Evolutionary conservation across 2,329 filamentous ascomycete genomes (phyloP).

Genomic region (Fusarium dimerum): DNA sequence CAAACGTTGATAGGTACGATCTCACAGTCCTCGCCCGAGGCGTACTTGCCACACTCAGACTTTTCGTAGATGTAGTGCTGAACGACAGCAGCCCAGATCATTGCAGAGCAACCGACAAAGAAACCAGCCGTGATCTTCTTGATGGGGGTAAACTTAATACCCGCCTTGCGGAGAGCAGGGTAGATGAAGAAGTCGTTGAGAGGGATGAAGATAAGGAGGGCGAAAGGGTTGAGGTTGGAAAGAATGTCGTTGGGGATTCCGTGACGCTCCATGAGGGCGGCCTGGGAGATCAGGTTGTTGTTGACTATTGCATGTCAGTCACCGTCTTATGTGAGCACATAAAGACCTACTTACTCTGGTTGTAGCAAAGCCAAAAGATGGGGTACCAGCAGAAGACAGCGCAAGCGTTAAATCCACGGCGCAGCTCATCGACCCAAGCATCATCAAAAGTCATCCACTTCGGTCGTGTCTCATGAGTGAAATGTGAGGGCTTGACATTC

Average conservation of each 20-base stretch:
- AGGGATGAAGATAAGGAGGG: slow-evolving; percentile 73
- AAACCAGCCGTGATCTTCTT: slow-evolving; percentile 74
- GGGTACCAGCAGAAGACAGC: slow-evolving; percentile 71
- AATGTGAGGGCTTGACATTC: slow-evolving; percentile 66
- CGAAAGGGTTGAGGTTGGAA: slow-evolving; percentile 72
- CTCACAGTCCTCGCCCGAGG: slow-evolving; percentile 39
- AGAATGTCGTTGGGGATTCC: slow-evolving; percentile 78
- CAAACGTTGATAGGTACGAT: slow-evolving; percentile 64
- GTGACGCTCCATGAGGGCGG: slow-evolving; percentile 63
- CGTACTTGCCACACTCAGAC: slow-evolving; percentile 56
- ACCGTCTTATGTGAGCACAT: not conserved
- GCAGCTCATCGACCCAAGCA: slow-evolving; percentile 75
- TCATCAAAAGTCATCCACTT: slow-evolving; percentile 79
- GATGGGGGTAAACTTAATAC: slow-evolving; percentile 71
- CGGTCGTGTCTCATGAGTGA: slow-evolving; percentile 55
- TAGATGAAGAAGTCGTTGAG: slow-evolving; percentile 69
- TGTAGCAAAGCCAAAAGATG: slow-evolving; percentile 57
- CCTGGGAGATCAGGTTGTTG: slow-evolving; percentile 64
- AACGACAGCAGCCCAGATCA: slow-evolving; percentile 55
- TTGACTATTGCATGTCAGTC: slow-evolving; percentile 43
- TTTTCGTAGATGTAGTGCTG: slow-evolving; percentile 65
- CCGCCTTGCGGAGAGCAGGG: slow-evolving; percentile 63
- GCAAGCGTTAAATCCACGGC: slow-evolving; percentile 67
- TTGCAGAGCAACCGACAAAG: slow-evolving; percentile 60
- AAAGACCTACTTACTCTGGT: slow-evolving; percentile 37